Evolutionary conservation across 2,329 filamentous ascomycete genomes (phyloP).

Genomic region (Verticillium nubilum): DNA sequence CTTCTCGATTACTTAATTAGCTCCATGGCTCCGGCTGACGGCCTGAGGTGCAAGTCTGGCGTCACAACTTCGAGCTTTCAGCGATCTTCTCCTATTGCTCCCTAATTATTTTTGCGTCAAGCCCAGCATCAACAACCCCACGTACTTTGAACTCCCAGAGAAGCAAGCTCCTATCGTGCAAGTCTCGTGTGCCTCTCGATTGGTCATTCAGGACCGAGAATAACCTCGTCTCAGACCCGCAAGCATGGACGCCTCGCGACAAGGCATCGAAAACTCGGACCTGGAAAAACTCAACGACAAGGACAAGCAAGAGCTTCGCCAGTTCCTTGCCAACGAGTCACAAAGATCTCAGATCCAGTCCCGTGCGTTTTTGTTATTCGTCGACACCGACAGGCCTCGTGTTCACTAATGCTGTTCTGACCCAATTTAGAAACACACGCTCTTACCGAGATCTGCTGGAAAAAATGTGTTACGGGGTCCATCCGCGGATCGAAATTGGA

Average conservation of each 20-base stretch:
- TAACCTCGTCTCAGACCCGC: not conserved
- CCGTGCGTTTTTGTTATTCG: too few relatives aligned
- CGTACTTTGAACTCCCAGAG: not conserved
- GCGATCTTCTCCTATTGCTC: not conserved
- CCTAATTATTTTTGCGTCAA: not conserved
- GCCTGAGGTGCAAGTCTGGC: not conserved
- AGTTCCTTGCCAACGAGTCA: constrained; percentile 77
- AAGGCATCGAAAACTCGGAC: constrained; percentile 50
- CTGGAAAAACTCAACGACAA: constrained; percentile 70
- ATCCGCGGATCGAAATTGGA: constrained; percentile 72
- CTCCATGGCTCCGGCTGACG: not conserved
- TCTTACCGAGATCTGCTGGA: constrained; percentile 78
- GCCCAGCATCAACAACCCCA: not conserved
- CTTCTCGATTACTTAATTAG: not conserved
- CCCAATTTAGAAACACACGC: constrained; percentile 41
- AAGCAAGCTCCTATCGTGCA: not conserved
- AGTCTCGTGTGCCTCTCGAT: not conserved
- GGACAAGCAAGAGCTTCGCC: constrained; percentile 83
- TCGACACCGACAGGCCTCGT: too few relatives aligned
- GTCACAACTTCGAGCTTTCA: not conserved
- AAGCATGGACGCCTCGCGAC: constrained; percentile 29
- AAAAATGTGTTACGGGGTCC: constrained; percentile 77
- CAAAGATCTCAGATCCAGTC: constrained; percentile 69
- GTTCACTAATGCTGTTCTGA: too few relatives aligned
- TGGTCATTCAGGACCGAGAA: not conserved